Evolutionary conservation across 2,329 filamentous ascomycete genomes (phyloP).

Genomic region (Sporothrix humicola): DNA sequence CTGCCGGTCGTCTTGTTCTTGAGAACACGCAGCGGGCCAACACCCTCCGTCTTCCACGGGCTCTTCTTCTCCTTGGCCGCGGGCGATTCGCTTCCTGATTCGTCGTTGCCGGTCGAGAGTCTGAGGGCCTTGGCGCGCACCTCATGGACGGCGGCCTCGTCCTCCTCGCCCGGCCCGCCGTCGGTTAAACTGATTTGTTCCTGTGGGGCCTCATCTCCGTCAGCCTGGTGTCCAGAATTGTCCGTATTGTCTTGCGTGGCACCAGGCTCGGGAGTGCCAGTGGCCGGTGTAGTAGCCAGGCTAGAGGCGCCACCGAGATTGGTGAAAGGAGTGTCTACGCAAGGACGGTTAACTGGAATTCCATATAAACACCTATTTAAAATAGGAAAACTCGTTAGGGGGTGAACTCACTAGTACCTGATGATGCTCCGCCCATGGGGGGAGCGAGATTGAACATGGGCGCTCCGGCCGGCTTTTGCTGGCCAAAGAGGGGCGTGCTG

Average conservation of each 20-base stretch:
- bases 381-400: background rate
- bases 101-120: conserved; percentile 56
- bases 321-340: conserved; percentile 60
- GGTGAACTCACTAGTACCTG: conserved; percentile 51
- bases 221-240: conserved; percentile 52
- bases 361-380: background rate
- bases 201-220: conserved; percentile 65
- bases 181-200: conserved; percentile 73
- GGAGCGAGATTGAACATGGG: conserved; percentile 45
- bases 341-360: conserved; percentile 12
- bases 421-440: conserved; percentile 47
- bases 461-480: conserved; percentile 41
- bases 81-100: conserved; percentile 54
- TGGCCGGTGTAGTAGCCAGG: conserved; percentile 64
- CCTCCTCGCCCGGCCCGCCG: conserved; percentile 70
- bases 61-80: conserved; percentile 53
- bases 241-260: conserved; percentile 50
- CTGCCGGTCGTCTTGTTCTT: conserved; percentile 72
- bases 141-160: conserved; percentile 73
- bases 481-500: conserved; percentile 41
- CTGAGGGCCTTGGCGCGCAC: conserved; percentile 73
- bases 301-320: conserved; percentile 63
- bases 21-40: conserved; percentile 74
- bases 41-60: conserved; percentile 71
- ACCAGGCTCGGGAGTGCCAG: conserved; percentile 63